Conservation (phyloP, 768 basidiomycete species). For the Termitomyces sp. region DNA sequence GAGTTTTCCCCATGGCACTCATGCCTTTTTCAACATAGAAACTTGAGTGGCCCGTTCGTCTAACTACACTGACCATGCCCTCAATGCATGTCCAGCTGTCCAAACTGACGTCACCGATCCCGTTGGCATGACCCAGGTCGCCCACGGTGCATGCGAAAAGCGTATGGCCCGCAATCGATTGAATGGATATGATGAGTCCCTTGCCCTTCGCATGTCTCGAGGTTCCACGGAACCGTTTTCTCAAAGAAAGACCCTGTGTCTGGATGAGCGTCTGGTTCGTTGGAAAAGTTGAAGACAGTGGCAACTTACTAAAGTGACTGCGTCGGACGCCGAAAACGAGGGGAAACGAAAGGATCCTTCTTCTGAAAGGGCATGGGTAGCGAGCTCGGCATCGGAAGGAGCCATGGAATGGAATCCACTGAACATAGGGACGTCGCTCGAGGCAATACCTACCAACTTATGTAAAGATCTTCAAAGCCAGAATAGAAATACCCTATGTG, state of each 20-base stretch:
- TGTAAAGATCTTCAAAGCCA: not conserved
- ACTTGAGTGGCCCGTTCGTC: slow-evolving; percentile 77
- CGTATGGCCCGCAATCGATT: slow-evolving; percentile 72
- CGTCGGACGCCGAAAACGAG: slow-evolving; percentile 72
- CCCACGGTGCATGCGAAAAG: slow-evolving; percentile 83
- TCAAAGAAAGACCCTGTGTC: slow-evolving; percentile 58
- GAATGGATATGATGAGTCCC: slow-evolving; percentile 77
- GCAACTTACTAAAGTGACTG: slow-evolving; percentile 59
- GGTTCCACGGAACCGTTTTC: slow-evolving; percentile 77
- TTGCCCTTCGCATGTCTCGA: slow-evolving; percentile 70
- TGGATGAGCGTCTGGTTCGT: not conserved
- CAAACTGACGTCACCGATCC: slow-evolving; percentile 70
- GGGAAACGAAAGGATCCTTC: slow-evolving; percentile 68
- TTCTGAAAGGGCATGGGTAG: slow-evolving; percentile 64
- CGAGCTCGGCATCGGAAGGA: slow-evolving; percentile 69
- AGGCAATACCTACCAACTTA: not conserved
- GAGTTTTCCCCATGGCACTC: slow-evolving; percentile 76
- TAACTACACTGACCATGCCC: slow-evolving; percentile 75
- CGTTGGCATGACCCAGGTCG: slow-evolving; percentile 62
- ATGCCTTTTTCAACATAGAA: slow-evolving; percentile 86
- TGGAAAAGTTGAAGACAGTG: not conserved
- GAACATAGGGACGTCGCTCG: slow-evolving; percentile 41
- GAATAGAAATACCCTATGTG: not conserved
- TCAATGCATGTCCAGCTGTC: slow-evolving; percentile 79
- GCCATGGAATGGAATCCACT: slow-evolving; percentile 55